Conservation (phyloP, 148 eudicot species). For the Diospyros kaki region DNA sequence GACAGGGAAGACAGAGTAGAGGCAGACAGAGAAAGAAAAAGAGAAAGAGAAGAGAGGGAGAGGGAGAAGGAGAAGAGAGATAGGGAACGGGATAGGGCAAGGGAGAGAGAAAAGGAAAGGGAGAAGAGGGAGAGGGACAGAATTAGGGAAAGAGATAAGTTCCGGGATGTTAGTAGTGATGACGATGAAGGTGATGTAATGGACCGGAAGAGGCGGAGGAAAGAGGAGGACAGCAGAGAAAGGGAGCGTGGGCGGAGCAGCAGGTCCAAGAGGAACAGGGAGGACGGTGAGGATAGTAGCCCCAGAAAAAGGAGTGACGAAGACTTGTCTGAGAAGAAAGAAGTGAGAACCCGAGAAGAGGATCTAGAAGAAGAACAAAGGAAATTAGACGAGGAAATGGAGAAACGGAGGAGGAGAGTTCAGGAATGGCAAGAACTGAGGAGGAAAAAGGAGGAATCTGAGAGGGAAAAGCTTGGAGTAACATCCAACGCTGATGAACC, state of each 20-base stretch:
- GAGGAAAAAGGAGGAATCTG: slow-evolving; percentile 75
- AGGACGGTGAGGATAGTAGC: slow-evolving; percentile 43
- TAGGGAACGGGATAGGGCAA: background rate
- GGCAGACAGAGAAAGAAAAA: slow-evolving; percentile 4
- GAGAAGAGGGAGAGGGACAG: slow-evolving; percentile 7
- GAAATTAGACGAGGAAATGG: slow-evolving; percentile 87
- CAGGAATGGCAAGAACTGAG: slow-evolving; percentile 81
- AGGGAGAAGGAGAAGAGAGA: slow-evolving; percentile 15
- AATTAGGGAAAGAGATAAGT: slow-evolving; percentile 29
- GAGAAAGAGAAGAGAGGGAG: slow-evolving; percentile 15
- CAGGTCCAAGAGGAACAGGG: slow-evolving; percentile 45
- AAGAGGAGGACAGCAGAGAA: slow-evolving; percentile 44
- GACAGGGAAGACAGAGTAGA: background rate
- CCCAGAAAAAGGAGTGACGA: slow-evolving; percentile 42
- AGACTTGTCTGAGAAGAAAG: slow-evolving; percentile 29
- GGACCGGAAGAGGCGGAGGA: slow-evolving; percentile 54
- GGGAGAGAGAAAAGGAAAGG: slow-evolving; percentile 7
- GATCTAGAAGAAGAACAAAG: slow-evolving; percentile 75
- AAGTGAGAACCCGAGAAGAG: slow-evolving; percentile 48
- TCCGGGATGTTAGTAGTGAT: slow-evolving; percentile 35
- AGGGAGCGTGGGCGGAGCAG: slow-evolving; percentile 41
- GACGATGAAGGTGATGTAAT: slow-evolving; percentile 43
- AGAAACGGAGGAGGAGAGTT: slow-evolving; percentile 81
- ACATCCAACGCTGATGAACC: slow-evolving; percentile 37
- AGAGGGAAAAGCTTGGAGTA: slow-evolving; percentile 50